Evolutionary conservation across 306 rosid species (phyloP).

Genomic region (Geum urbanum): DNA sequence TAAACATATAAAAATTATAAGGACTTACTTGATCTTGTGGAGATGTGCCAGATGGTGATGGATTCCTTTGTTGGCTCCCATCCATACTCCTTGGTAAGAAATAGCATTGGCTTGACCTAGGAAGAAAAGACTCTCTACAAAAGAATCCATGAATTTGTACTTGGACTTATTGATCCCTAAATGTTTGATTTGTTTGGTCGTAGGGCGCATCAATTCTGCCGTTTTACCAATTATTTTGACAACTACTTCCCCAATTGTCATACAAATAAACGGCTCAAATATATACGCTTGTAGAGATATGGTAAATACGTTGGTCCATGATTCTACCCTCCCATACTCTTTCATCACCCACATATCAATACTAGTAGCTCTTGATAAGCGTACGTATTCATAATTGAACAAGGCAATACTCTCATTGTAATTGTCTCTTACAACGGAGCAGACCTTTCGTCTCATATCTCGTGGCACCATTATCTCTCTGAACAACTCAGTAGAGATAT

Average conservation of each 20-base stretch:
- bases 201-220: background rate
- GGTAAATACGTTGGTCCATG: background rate
- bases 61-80: too few relatives aligned
- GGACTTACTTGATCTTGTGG: too few relatives aligned
- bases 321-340: background rate
- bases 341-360: background rate
- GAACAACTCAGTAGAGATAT: background rate
- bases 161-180: too few relatives aligned
- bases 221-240: background rate
- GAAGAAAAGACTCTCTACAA: background rate
- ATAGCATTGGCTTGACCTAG: background rate
- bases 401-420: background rate
- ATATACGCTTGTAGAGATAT: background rate
- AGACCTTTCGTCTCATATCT: background rate
- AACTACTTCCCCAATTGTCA: background rate
- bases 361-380: background rate
- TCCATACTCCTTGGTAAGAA: background rate
- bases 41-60: too few relatives aligned
- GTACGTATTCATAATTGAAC: background rate
- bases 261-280: background rate
- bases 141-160: background rate
- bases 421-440: background rate
- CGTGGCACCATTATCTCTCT: background rate
- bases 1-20: too few relatives aligned
- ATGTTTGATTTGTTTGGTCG: background rate